Percentiles rank a stretch among this genome's conserved stretches.
Conservation (phyloP, 495 filamentous ascomycete genomes). For the Diplogelasinospora grovesii region DNA sequence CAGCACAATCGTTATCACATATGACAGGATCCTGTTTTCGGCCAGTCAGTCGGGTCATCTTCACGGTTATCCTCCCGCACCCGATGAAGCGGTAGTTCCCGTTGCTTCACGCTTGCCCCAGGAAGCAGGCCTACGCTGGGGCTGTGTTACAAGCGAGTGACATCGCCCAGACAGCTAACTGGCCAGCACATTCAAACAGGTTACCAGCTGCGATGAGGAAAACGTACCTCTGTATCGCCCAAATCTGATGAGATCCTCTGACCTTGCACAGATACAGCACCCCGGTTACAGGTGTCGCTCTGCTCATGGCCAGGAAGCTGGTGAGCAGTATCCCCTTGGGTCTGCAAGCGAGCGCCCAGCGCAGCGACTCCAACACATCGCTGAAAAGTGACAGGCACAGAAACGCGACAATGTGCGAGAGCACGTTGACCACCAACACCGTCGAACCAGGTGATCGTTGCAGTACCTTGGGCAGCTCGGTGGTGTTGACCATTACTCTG, state of each 20-base stretch:
- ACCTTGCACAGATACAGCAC: conserved; percentile 5
- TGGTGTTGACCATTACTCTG: conserved; percentile 5
- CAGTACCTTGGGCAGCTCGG: background rate
- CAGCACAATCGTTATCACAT: conserved; percentile 2
- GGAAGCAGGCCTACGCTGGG: no score
- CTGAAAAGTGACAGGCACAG: conserved; percentile 4
- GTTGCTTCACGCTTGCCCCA: no score
- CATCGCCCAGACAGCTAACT: no score
- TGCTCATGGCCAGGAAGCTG: conserved; percentile 10
- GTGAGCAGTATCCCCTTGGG: conserved; percentile 6
- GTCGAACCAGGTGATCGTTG: conserved; percentile 4
- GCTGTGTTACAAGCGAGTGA: no score
- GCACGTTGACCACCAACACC: conserved; percentile 5
- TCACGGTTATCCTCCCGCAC: no score
- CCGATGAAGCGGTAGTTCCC: no score
- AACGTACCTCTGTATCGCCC: conserved; percentile 7
- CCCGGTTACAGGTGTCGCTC: conserved; percentile 4
- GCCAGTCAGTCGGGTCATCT: no score
- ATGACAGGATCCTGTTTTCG: conserved; percentile 5
- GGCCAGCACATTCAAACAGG: no score
- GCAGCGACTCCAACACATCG: conserved; percentile 6
- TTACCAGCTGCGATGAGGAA: no score
- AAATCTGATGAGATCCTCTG: conserved; percentile 5
- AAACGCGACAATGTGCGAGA: conserved; percentile 7
- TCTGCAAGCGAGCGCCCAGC: conserved; percentile 10